Percentiles rank a stretch among this genome's conserved stretches.
These are phyloP conservation scores for Neonectria hederae DNA, from an alignment of 2,329 filamentous ascomycete species.

Conservation along the genomic window DNA sequence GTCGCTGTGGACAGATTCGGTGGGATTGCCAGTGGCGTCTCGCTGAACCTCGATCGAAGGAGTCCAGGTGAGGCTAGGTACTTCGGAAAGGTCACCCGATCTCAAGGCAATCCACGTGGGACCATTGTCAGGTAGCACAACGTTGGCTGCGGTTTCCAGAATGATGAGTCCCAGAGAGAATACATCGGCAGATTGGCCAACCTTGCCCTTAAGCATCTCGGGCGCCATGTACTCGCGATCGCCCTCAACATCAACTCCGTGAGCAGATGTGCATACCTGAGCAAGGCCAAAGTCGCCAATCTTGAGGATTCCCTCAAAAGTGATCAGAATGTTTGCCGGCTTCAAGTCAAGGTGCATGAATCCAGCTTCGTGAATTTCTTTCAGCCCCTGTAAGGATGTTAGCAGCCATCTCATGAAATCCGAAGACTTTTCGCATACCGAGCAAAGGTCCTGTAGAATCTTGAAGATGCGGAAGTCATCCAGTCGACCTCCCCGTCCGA, in stretches of 20 bases:
- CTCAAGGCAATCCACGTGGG: constrained; percentile 89
- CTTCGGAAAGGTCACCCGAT: constrained; percentile 86
- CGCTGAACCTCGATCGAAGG: constrained; percentile 75
- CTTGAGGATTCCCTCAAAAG: constrained; percentile 82
- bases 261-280: constrained; percentile 77
- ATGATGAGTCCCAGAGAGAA: constrained; percentile 95
- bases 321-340: constrained; percentile 84
- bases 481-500: constrained; percentile 84
- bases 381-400: constrained; percentile 71
- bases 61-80: constrained; percentile 88
- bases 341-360: constrained; percentile 89
- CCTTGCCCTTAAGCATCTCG: constrained; percentile 86
- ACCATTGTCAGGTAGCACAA: constrained; percentile 92
- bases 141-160: constrained; percentile 93
- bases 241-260: constrained; percentile 86
- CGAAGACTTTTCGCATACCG: constrained; percentile 65
- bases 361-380: constrained; percentile 87
- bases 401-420: background rate
- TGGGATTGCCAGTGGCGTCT: constrained; percentile 70
- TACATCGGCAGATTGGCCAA: constrained; percentile 90
- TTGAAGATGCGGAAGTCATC: constrained; percentile 99
- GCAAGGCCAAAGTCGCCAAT: constrained; percentile 90
- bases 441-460: constrained; percentile 84
- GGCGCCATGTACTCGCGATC: constrained; percentile 97
- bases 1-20: constrained; percentile 51